Evolutionary conservation across 371 early-diverging fungal genomes (phyloP), one percentile per base, ranked within the genome.

Genomic region (Mortierella sp.): DNA sequence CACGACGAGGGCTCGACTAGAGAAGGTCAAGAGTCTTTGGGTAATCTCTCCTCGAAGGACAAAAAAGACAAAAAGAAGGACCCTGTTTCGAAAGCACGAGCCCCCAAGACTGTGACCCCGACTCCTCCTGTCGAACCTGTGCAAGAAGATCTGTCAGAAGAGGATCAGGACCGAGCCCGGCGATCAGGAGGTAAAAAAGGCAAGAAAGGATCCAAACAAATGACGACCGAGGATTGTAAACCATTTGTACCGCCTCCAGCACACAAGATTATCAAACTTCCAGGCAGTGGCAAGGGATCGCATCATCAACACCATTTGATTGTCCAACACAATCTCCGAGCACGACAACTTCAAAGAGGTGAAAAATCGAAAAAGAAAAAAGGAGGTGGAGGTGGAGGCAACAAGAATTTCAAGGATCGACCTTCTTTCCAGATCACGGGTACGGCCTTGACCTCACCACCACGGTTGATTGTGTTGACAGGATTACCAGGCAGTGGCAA

Each of bases 401-500:
- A 68, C 26, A 72, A 72, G 60, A 62, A 64, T 3, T 21, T 72
- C 0, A 77, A 68, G 66, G 79, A 72, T 23, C 69, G 79, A 28
- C 70, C 79, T 0, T 77, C 79, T 0, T 77, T 57, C 51, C 53
- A 62, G 2, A 21, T 77, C 12, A 58, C 62, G 0, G 79, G 79
- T 14, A 25, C 72, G 0, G 70, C 79, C 0, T 50, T 77, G 18
- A 57, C 46, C 18, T 57, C 72, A 9, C 70, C 75, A 43, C 82
- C 83, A n/a, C 66, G 66, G 26, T 56, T 86, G 25, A 59, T 86
- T 50, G 67, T 86, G 57, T 57, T 84, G 30, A 70, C 79, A 23
- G 87, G 85, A 12, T 57, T 87, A 5, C 85, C 85, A 12, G 86
- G 80, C 9, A 73, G 74, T n/a, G 86, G 87, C 47, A 87, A 85